Evolutionary conservation across 441 rosid genomes (phyloP).

Genomic region (Mallotus repandus): DNA sequence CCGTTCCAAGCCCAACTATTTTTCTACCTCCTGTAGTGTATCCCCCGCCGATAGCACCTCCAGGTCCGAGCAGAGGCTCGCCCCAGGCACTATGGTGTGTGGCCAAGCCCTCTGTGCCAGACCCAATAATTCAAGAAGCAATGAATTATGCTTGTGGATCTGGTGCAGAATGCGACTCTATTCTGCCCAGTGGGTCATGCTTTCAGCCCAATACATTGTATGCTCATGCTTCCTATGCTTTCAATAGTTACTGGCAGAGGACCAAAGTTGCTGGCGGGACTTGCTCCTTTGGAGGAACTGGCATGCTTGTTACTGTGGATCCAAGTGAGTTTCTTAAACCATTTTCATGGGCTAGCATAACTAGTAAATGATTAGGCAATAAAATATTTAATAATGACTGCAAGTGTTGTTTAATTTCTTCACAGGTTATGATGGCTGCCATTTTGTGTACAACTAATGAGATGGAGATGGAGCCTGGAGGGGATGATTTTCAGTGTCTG

Average conservation of each 20-base stretch:
- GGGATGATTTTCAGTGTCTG: background rate
- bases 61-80: conserved; percentile 40
- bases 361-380: background rate
- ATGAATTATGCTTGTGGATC: conserved; percentile 91
- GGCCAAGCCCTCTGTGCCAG: conserved; percentile 91
- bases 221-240: conserved; percentile 88
- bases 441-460: conserved; percentile 41
- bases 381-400: background rate
- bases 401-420: background rate
- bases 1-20: conserved; percentile 45
- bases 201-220: conserved; percentile 66
- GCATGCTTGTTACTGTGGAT: conserved; percentile 82
- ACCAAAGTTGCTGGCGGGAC: conserved; percentile 69
- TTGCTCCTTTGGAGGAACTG: conserved; percentile 90
- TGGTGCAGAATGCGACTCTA: conserved; percentile 79
- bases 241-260: conserved; percentile 91
- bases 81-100: conserved; percentile 75
- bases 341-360: background rate
- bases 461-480: background rate
- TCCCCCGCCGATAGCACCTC: conserved; percentile 77
- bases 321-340: conserved; percentile 53
- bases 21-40: conserved; percentile 67
- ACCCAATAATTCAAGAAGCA: conserved; percentile 82
- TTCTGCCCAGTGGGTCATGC: conserved; percentile 67
- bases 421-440: conserved; percentile 83